Evolutionary conservation across 176 grass and related monocot genomes (phyloP), one percentile per base, ranked within the genome.

Genomic region (Carex scoparia): DNA sequence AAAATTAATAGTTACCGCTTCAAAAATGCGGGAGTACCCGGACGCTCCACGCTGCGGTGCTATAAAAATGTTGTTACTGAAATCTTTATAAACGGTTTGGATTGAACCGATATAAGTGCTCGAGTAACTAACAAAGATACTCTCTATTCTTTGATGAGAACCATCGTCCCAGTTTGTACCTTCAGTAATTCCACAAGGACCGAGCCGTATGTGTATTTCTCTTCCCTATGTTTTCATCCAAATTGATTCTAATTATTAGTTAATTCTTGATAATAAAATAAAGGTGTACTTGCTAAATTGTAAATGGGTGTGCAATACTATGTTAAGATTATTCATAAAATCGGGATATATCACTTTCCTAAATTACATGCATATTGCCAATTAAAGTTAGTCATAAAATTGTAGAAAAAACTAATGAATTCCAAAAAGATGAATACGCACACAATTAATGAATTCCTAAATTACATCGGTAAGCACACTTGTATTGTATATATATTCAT

Each of bases 1-100:
- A 66, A 83, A 67, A 82, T 66, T 33, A n/a, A 65, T 83, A 42
- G 12, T 83, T 83, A 83, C 80, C 80, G 67, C 80, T 83, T 83
- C 80, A 49, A 83, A 83, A 30, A 23, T 33, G 80, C 67, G 68
- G 38, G 80, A 83, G 31, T 83, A 68, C 38, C 3, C 38, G 38
- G 38, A 40, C 2, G 80, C 42, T 53, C 80, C 80, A 1, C 4
- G 80, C 2, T 42, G 80, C 2, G 80, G 80, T 11, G 59, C 61
- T 46, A 68, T 55, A 15, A 83, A 61, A 67, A 68, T 51, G 38
- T 62, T 65, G 18, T 68, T 83, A 18, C 37, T 67, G 38, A 83
- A 46, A 65, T 83, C 80, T 31, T 32, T 62, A 18, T 83, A 83
- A 67, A 83, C 80, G 0, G 80, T 51, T 53, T 83, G 80, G 80